phyloP scores from a whole-genome alignment of 2,329 filamentous ascomycete species.

The Diaporthe aspalathi region DNA sequence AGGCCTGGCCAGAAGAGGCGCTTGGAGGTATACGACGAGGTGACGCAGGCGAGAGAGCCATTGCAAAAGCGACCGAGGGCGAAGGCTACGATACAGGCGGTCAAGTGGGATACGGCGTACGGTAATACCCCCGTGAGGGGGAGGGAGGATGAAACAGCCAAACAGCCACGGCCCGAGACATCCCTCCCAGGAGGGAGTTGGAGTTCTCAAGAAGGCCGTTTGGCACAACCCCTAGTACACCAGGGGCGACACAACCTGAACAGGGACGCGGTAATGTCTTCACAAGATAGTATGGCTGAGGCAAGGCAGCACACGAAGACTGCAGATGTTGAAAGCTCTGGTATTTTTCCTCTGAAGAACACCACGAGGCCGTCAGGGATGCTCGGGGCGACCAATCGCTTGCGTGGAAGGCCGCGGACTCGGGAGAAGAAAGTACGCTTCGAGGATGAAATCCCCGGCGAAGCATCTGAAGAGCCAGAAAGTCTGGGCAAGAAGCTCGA shows the following conservation, averaged over 20 bases:
- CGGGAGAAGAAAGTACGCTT: neutral
- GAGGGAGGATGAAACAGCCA: neutral
- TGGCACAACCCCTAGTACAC: too few relatives aligned
- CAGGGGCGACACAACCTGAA: neutral
- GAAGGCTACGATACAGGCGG: neutral
- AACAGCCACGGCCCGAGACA: neutral
- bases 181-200: neutral
- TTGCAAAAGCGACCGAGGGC: neutral
- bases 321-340: neutral
- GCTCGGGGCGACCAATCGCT: neutral
- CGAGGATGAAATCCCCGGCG: neutral
- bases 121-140: neutral
- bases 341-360: neutral
- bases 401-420: neutral
- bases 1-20: neutral
- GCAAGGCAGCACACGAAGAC: neutral
- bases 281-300: neutral
- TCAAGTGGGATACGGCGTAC: too few relatives aligned
- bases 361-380: neutral
- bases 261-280: too few relatives aligned
- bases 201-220: neutral
- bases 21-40: neutral
- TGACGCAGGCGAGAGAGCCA: neutral
- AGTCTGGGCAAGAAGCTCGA: neutral
- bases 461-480: neutral